Conservation (phyloP, 2,329 filamentous ascomycete species). For the Plenodomus tracheiphilus region DNA sequence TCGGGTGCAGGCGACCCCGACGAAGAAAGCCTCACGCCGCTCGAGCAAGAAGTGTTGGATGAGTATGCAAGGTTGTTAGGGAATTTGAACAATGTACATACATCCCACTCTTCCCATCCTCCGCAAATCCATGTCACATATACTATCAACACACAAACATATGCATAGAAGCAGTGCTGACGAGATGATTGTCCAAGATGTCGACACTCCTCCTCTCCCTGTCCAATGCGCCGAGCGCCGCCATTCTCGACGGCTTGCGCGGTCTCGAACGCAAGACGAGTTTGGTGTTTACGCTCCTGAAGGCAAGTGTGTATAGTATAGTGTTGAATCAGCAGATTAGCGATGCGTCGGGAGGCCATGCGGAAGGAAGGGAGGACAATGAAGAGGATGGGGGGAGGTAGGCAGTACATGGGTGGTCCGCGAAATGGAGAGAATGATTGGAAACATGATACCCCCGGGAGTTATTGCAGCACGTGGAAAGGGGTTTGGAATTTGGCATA, state of each 20-base stretch:
- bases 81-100: conserved; percentile 83
- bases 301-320: conserved; percentile 98
- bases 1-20: conserved; percentile 1
- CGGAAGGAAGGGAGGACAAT: conserved; percentile 25
- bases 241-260: conserved; percentile 82
- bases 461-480: too few relatives aligned
- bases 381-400: conserved; percentile 2
- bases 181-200: conserved; percentile 37
- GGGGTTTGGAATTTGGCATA: too few relatives aligned
- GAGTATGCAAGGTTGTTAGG: conserved; percentile 86
- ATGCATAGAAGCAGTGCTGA: background rate
- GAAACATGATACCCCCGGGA: conserved; percentile 23
- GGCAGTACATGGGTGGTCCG: background rate
- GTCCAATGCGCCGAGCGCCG: conserved; percentile 66
- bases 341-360: conserved; percentile 25
- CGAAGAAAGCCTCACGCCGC: conserved; percentile 61
- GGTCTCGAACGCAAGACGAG: conserved; percentile 93
- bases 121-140: too few relatives aligned
- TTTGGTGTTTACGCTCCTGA: conserved; percentile 91
- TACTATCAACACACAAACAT: too few relatives aligned
- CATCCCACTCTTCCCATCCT: too few relatives aligned
- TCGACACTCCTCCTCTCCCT: conserved; percentile 66
- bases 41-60: conserved; percentile 92
- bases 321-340: conserved; percentile 86
- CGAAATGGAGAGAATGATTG: too few relatives aligned